These are phyloP conservation scores for Hypoxylon sp. DNA, from an alignment of 2,329 filamentous ascomycete genomes.

Conservation along the genomic window DNA sequence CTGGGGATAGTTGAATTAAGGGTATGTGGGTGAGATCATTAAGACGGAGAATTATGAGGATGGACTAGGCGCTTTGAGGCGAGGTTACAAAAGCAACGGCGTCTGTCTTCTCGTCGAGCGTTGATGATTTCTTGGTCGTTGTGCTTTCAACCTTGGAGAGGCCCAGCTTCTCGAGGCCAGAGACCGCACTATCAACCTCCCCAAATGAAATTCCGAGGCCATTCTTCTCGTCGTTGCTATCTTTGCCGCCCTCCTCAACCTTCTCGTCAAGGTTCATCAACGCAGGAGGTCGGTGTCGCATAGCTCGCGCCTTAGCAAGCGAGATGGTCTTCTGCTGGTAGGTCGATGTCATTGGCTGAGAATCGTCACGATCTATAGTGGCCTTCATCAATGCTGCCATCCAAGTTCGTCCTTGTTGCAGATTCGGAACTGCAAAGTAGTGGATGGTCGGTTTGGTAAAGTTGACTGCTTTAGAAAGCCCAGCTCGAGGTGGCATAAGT, in stretches of 20 bases:
- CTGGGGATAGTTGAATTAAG: too few relatives aligned
- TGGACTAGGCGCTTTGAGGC: slow-evolving; percentile 49
- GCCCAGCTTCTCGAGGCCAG: slow-evolving; percentile 54
- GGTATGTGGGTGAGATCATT: not conserved
- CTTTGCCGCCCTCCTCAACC: slow-evolving; percentile 49
- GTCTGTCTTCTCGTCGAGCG: slow-evolving; percentile 51
- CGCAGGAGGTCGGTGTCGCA: slow-evolving; percentile 90
- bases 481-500: slow-evolving; percentile 88
- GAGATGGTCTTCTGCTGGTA: slow-evolving; percentile 98
- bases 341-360: slow-evolving; percentile 83
- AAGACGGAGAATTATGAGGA: not conserved
- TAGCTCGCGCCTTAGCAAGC: slow-evolving; percentile 85
- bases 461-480: slow-evolving; percentile 89
- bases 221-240: slow-evolving; percentile 49
- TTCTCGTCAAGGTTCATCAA: slow-evolving; percentile 78
- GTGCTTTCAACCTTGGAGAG: slow-evolving; percentile 52
- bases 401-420: slow-evolving; percentile 91
- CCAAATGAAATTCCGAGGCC: slow-evolving; percentile 56
- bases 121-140: slow-evolving; percentile 49
- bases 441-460: slow-evolving; percentile 98
- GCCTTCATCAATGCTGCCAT: slow-evolving; percentile 99
- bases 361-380: slow-evolving; percentile 92
- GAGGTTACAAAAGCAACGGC: slow-evolving; percentile 44
- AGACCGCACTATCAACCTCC: slow-evolving; percentile 56
- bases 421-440: slow-evolving; percentile 94